Evolutionary conservation across 768 basidiomycete species (phyloP), one percentile per base, ranked within the genome.

Genomic region (Naematelia encephala): DNA sequence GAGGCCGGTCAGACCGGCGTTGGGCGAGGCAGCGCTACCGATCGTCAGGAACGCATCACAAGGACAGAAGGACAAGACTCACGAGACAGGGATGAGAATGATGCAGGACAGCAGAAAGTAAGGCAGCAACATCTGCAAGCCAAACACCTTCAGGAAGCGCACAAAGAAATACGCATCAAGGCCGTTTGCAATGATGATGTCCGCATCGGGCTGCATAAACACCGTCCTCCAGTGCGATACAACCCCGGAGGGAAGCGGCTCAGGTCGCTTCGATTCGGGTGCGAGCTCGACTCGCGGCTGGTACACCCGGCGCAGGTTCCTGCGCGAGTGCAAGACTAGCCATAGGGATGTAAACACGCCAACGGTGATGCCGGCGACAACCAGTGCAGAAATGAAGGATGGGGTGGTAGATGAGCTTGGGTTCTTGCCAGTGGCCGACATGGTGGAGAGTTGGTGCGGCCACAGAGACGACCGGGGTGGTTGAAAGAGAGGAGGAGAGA

Each of bases 141-240:
- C 74, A 54, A 78, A 73, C 49, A 78, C 64, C 54, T 75, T 77
- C 52, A 74, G 42, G 63, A 69, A 78, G 46, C 73, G 62, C 16
- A 77, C 49, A 55, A 74, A 77, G 56, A 75, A 66, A 63, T 78
- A 78, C 16, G 78, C 75, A 55, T 78, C 78, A 34, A 65, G 65
- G 46, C 78, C 77, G 50, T 78, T 77, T 44, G 67, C 65, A 10
- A 63, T 45, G 54, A 76, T 73, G 53, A 78, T 61, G 14, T 69
- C 49, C 21, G 51, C 54, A 50, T 75, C 70, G 5, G 65, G 70
- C 8, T 60, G 56, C 1, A 34, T 54, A 25, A 74, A 60, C 26
- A 78, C 60, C 23, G 62, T 55, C 56, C 66, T 72, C 75, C 73
- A 73, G 54, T 66, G 74, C 30, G 64, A 39, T 16, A 73, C 21